A percentile compares a stretch with the other conserved stretches of the same genome.
These are phyloP conservation scores for Lophiostoma macrostomum DNA, from an alignment of 495 filamentous ascomycete genomes.

Conservation along the genomic window DNA sequence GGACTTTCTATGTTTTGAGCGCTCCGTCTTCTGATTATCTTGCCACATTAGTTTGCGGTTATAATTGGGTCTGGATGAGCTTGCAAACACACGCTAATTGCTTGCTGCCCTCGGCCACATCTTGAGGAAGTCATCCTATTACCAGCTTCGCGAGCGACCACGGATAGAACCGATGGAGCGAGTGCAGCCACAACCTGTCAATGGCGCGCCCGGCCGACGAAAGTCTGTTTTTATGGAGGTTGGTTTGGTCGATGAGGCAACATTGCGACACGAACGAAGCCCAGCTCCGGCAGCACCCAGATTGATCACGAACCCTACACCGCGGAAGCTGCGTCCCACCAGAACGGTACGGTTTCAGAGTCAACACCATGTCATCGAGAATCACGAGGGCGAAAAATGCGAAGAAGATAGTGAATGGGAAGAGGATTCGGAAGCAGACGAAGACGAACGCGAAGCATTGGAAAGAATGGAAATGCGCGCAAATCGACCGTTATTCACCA, in stretches of 20 bases:
- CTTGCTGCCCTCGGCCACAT: no score
- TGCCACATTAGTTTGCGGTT: no score
- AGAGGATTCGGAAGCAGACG: constrained; percentile 4
- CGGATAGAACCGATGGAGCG: constrained; percentile 11
- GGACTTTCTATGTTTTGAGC: no score
- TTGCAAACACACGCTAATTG: no score
- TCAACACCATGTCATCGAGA: constrained; percentile 29
- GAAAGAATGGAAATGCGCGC: constrained; percentile 5
- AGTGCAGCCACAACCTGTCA: constrained; percentile 14
- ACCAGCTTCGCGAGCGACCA: no score
- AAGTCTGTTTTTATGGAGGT: constrained; percentile 30
- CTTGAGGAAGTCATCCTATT: no score
- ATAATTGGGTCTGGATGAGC: no score
- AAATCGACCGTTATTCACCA: background rate
- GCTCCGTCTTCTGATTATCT: no score
- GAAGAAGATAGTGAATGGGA: constrained; percentile 20
- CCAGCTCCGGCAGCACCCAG: constrained; percentile 4
- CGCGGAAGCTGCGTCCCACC: constrained; percentile 10
- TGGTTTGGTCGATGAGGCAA: constrained; percentile 23
- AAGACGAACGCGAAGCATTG: background rate
- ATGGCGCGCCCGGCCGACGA: constrained; percentile 4
- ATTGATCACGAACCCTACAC: constrained; percentile 1
- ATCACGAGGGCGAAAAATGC: constrained; percentile 12
- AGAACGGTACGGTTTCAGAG: constrained; percentile 37
- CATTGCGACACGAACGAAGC: constrained; percentile 15